A percentile compares a stretch with the other conserved stretches of the same genome.
Conservation (phyloP, 2,329 filamentous ascomycete genomes). For the Colletotrichum liriopes region DNA sequence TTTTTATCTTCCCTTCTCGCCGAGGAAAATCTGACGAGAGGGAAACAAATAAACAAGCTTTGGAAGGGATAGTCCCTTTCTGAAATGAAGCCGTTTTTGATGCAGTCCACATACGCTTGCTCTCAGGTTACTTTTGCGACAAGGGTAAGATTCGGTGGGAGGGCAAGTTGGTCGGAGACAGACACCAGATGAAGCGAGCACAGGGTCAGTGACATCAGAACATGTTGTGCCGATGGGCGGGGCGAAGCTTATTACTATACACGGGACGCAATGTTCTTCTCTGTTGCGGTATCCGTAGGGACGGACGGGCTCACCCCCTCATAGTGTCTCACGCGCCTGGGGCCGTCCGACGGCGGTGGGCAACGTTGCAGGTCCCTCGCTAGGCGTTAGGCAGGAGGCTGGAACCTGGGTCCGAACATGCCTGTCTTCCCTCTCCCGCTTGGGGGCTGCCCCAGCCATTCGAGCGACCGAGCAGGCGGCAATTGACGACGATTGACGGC, state of each 20-base stretch:
- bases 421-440: not conserved
- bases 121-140: not conserved
- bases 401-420: constrained; percentile 7
- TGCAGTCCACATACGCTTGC: not conserved
- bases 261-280: constrained; percentile 32
- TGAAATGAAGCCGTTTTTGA: not conserved
- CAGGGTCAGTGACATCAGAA: constrained; percentile 41
- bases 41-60: constrained; percentile 31
- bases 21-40: not conserved
- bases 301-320: constrained; percentile 1
- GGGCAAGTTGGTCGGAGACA: not conserved
- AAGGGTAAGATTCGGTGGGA: not conserved
- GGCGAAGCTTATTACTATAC: constrained; percentile 42
- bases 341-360: constrained; percentile 18
- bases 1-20: not conserved
- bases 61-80: not conserved
- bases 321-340: constrained; percentile 21
- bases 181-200: constrained; percentile 12
- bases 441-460: constrained; percentile 8
- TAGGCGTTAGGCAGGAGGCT: constrained; percentile 9
- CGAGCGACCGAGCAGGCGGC: constrained; percentile 16
- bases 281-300: constrained; percentile 9
- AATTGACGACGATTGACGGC: constrained; percentile 33
- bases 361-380: not conserved
- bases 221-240: constrained; percentile 35